Conservation (phyloP, 179 eudicot genomes). For the Actinidia arguta region DNA sequence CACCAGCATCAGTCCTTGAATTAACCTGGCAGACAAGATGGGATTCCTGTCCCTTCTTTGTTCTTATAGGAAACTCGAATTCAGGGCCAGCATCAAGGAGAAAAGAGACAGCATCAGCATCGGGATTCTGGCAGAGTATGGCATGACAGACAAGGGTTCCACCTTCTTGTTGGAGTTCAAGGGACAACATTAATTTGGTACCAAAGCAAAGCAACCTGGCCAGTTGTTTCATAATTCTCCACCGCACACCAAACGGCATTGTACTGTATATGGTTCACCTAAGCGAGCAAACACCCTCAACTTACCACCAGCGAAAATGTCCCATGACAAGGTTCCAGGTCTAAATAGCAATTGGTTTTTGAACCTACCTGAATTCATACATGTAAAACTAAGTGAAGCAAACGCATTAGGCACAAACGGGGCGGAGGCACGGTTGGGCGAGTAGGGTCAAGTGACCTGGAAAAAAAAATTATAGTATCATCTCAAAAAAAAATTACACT, state of each 20-base stretch:
- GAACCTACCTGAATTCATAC: not conserved
- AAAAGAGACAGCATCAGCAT: not conserved
- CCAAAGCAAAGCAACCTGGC: not conserved
- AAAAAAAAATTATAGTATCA: too few relatives aligned
- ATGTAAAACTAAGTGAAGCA: not conserved
- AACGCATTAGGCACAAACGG: not conserved
- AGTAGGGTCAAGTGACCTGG: too few relatives aligned
- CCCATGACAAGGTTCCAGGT: not conserved
- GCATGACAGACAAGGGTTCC: not conserved
- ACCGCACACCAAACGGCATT: not conserved
- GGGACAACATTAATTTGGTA: not conserved
- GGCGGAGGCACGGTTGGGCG: too few relatives aligned
- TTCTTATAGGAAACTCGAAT: not conserved
- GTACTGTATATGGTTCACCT: constrained; percentile 12
- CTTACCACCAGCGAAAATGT: not conserved
- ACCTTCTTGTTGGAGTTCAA: constrained; percentile 4
- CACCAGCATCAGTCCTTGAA: constrained; percentile 11
- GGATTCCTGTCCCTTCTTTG: constrained; percentile 1
- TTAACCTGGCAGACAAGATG: not conserved
- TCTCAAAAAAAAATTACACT: too few relatives aligned
- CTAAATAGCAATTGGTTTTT: not conserved
- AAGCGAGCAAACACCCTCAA: not conserved
- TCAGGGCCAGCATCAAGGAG: constrained; percentile 4
- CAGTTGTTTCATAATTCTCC: not conserved
- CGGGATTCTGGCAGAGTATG: constrained; percentile 1